A percentile compares a stretch with the other conserved stretches of the same genome.
Evolutionary conservation across 2,329 filamentous ascomycete species (phyloP).

Genomic region (Fusarium chuoi): DNA sequence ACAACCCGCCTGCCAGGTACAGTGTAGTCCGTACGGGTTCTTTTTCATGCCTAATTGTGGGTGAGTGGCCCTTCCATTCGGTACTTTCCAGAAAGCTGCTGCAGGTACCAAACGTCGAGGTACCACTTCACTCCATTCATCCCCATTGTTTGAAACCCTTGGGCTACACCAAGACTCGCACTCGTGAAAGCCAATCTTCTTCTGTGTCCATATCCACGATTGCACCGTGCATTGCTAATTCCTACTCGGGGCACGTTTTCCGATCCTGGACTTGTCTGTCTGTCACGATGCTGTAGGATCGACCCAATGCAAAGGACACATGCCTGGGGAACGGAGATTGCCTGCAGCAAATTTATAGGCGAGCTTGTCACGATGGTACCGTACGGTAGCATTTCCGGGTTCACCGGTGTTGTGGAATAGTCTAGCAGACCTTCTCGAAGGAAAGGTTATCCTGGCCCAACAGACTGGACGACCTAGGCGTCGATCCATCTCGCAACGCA

Average conservation of each 20-base stretch:
- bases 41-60: slow-evolving; percentile 33
- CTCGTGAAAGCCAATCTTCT: slow-evolving; percentile 6
- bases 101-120: slow-evolving; percentile 37
- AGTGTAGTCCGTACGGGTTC: background rate
- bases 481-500: slow-evolving; percentile 40
- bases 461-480: slow-evolving; percentile 39
- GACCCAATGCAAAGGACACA: slow-evolving; percentile 39
- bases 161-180: slow-evolving; percentile 22
- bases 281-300: slow-evolving; percentile 30
- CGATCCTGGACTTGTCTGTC: slow-evolving; percentile 22
- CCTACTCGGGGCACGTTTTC: slow-evolving; percentile 23
- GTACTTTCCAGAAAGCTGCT: slow-evolving; percentile 32
- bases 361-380: slow-evolving; percentile 22
- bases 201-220: slow-evolving; percentile 2
- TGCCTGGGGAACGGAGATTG: slow-evolving; percentile 37
- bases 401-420: slow-evolving; percentile 33
- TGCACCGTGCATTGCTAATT: slow-evolving; percentile 5
- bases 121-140: background rate
- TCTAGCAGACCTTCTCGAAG: slow-evolving; percentile 40
- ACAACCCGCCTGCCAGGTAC: slow-evolving; percentile 15
- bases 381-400: slow-evolving; percentile 32
- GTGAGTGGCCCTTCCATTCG: slow-evolving; percentile 30
- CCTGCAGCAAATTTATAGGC: slow-evolving; percentile 16
- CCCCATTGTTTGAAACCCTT: slow-evolving; percentile 29
- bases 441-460: slow-evolving; percentile 40